Percentiles rank a stretch among this genome's conserved stretches.
phyloP scores from a whole-genome alignment of 306 rosid species.

The Psophocarpus tetragonolobus region DNA sequence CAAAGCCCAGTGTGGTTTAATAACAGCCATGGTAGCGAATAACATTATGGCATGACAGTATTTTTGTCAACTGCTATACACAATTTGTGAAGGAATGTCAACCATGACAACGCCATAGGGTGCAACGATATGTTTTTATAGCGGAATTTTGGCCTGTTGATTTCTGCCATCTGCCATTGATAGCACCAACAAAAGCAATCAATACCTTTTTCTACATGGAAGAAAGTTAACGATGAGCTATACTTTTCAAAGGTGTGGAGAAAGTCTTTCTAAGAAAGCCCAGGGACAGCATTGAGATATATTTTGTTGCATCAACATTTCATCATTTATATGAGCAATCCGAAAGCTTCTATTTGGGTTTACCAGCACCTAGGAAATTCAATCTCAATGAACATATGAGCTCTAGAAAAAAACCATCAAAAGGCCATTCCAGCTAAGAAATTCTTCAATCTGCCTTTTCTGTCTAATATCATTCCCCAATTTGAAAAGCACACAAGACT shows the following conservation, averaged over 20 bases:
- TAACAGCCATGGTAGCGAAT: no score
- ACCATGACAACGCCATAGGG: no score
- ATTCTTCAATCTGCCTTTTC: not conserved
- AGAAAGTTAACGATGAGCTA: not conserved
- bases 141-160: no score
- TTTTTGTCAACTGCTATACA: no score
- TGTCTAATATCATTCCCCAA: not conserved
- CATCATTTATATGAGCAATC: not conserved
- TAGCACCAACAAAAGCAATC: no score
- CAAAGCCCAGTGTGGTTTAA: no score
- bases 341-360: not conserved
- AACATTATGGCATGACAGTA: no score
- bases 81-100: no score
- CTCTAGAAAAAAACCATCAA: not conserved
- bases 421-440: not conserved
- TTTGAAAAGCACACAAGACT: not conserved
- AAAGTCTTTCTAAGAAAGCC: not conserved
- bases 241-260: not conserved
- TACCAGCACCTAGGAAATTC: not conserved
- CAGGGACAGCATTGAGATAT: not conserved
- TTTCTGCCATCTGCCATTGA: no score
- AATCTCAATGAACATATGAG: not conserved
- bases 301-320: not conserved
- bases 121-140: no score
- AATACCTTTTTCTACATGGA: not conserved